These are phyloP conservation scores for Scheffersomyces coipomensis DNA, from an alignment of 805 yeast genomes.

Conservation along the genomic window DNA sequence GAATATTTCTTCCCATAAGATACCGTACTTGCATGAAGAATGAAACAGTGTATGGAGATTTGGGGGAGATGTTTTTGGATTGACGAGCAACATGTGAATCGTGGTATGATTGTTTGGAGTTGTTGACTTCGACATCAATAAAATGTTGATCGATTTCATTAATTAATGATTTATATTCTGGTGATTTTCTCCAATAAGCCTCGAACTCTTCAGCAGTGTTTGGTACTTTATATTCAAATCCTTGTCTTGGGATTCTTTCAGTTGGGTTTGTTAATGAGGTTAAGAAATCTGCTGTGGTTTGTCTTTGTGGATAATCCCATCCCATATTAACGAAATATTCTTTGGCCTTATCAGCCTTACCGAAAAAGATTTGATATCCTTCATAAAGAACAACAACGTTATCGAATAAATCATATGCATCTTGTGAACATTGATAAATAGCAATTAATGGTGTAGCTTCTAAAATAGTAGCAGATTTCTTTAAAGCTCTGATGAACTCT, in stretches of 20 bases:
- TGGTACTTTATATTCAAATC: conserved; percentile 52
- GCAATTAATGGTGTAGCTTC: conserved; percentile 56
- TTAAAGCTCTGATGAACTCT: conserved; percentile 66
- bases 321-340: conserved; percentile 59
- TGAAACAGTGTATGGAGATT: conserved; percentile 37
- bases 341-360: conserved; percentile 39
- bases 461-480: conserved; percentile 51
- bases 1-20: conserved; percentile 51
- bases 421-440: conserved; percentile 51
- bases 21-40: conserved; percentile 49
- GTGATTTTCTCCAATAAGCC: conserved; percentile 53
- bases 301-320: conserved; percentile 56
- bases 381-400: conserved; percentile 46
- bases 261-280: conserved; percentile 65
- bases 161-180: conserved; percentile 41
- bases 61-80: conserved; percentile 29
- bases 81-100: conserved; percentile 31
- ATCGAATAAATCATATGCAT: conserved; percentile 47
- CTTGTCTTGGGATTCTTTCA: conserved; percentile 49
- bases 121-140: conserved; percentile 12
- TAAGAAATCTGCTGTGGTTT: conserved; percentile 64
- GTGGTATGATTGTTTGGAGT: conserved; percentile 14
- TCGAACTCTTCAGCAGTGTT: conserved; percentile 57
- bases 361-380: conserved; percentile 46
- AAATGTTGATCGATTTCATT: conserved; percentile 42